phyloP scores from a whole-genome alignment of 2,329 filamentous ascomycete genomes.

The Tolypocladium ophioglossoides region DNA sequence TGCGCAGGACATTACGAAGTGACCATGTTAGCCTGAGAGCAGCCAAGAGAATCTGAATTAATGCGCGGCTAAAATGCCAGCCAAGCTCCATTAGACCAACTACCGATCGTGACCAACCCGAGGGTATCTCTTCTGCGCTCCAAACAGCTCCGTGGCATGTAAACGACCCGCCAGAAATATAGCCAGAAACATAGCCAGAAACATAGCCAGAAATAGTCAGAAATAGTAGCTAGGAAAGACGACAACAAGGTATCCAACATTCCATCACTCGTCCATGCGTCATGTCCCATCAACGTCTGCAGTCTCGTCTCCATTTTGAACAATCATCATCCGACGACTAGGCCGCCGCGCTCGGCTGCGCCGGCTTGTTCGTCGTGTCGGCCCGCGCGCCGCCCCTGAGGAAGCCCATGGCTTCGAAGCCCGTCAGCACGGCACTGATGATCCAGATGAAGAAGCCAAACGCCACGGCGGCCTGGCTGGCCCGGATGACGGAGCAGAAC shows the following conservation, averaged over 20 bases:
- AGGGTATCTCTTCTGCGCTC: not conserved
- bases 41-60: not conserved
- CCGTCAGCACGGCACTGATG: conserved; percentile 35
- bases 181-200: no score
- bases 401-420: conserved; percentile 34
- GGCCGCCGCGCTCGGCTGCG: not conserved
- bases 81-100: not conserved
- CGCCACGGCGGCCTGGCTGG: conserved; percentile 51
- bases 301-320: no score
- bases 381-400: conserved; percentile 21
- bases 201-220: no score
- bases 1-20: not conserved
- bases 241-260: not conserved
- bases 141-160: not conserved
- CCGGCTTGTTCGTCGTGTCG: conserved; percentile 12
- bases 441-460: conserved; percentile 57
- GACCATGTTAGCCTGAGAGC: not conserved
- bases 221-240: no score
- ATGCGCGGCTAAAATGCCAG: not conserved
- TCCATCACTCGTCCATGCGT: not conserved
- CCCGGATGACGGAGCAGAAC: conserved; percentile 37
- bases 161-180: not conserved
- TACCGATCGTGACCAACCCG: not conserved
- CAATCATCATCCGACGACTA: not conserved
- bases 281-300: not conserved